phyloP scores from a whole-genome alignment of 768 basidiomycete species.

The Agaricus subrufescens region DNA sequence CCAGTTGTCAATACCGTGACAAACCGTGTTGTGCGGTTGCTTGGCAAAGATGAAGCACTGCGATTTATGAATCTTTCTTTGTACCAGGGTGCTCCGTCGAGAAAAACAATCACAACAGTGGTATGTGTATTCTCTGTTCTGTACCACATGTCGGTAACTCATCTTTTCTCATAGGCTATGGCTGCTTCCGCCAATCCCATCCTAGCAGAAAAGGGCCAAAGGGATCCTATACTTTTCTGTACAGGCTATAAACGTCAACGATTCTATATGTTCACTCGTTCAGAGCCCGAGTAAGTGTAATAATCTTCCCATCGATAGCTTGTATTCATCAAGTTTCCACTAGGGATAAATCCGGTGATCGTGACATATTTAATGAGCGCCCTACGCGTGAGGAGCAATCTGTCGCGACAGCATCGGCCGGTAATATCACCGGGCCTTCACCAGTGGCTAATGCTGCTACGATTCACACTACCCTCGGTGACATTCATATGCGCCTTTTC shows the following conservation, averaged over 20 bases:
- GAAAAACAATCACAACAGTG: constrained; percentile 76
- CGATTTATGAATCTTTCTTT: constrained; percentile 84
- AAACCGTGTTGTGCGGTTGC: constrained; percentile 81
- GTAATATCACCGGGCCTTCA: constrained; percentile 52
- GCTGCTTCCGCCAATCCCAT: constrained; percentile 95
- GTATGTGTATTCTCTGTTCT: constrained; percentile 33
- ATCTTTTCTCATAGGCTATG: constrained; percentile 58
- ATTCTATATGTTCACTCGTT: constrained; percentile 93
- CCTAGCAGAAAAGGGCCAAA: constrained; percentile 73
- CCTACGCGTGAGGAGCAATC: constrained; percentile 96
- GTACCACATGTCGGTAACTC: neutral
- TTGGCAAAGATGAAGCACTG: constrained; percentile 93
- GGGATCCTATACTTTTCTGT: constrained; percentile 91
- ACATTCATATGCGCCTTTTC: constrained; percentile 86
- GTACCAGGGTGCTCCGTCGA: constrained; percentile 93
- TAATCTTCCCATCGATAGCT: neutral
- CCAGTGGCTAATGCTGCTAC: constrained; percentile 76
- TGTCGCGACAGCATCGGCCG: constrained; percentile 61
- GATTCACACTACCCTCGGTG: constrained; percentile 94
- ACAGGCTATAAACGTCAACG: constrained; percentile 90
- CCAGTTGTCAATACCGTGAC: constrained; percentile 92
- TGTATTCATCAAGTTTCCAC: constrained; percentile 31
- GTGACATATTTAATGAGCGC: constrained; percentile 97
- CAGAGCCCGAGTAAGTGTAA: constrained; percentile 76
- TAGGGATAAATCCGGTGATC: constrained; percentile 71